A percentile compares a stretch with the other conserved stretches of the same genome.
Evolutionary conservation across 2,329 filamentous ascomycete genomes (phyloP).

Genomic region (Westerdykella sp.): DNA sequence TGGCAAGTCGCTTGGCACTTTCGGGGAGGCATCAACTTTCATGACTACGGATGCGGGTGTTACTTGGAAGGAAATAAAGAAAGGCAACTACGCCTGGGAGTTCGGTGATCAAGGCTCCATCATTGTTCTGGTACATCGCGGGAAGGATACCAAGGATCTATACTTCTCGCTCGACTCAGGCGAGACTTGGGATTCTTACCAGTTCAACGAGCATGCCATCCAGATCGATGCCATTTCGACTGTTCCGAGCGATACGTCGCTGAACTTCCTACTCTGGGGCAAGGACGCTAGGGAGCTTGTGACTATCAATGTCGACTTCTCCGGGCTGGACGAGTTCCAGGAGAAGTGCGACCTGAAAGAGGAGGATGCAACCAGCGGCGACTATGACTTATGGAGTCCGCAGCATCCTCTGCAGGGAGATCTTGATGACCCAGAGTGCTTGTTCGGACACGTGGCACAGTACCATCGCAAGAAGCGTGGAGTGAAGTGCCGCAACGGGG

Average conservation of each 20-base stretch:
- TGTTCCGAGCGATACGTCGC: conserved; percentile 78
- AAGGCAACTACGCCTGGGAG: conserved; percentile 87
- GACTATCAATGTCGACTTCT: conserved; percentile 84
- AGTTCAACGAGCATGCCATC: conserved; percentile 65
- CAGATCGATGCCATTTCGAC: conserved; percentile 77
- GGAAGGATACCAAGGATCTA: conserved; percentile 59
- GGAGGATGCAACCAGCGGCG: conserved; percentile 51
- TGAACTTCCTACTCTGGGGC: conserved; percentile 90
- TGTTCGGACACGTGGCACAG: conserved; percentile 85
- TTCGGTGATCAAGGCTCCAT: conserved; percentile 94
- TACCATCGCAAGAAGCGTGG: conserved; percentile 88
- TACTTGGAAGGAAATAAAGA: conserved; percentile 76
- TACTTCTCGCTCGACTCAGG: conserved; percentile 80
- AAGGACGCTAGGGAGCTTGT: conserved; percentile 52
- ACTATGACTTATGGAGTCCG: conserved; percentile 86
- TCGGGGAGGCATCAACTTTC: conserved; percentile 77
- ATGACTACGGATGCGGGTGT: conserved; percentile 88
- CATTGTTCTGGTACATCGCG: conserved; percentile 75
- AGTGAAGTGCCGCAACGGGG: conserved; percentile 73
- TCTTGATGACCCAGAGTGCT: conserved; percentile 68
- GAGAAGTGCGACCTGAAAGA: conserved; percentile 65
- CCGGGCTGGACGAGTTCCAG: conserved; percentile 59
- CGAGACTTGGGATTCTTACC: conserved; percentile 66
- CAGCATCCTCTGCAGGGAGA: conserved; percentile 71
- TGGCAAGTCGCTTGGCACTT: conserved; percentile 60